These are phyloP conservation scores for Chaetomidium leptoderma DNA, from an alignment of 495 filamentous ascomycete genomes.

Conservation along the genomic window DNA sequence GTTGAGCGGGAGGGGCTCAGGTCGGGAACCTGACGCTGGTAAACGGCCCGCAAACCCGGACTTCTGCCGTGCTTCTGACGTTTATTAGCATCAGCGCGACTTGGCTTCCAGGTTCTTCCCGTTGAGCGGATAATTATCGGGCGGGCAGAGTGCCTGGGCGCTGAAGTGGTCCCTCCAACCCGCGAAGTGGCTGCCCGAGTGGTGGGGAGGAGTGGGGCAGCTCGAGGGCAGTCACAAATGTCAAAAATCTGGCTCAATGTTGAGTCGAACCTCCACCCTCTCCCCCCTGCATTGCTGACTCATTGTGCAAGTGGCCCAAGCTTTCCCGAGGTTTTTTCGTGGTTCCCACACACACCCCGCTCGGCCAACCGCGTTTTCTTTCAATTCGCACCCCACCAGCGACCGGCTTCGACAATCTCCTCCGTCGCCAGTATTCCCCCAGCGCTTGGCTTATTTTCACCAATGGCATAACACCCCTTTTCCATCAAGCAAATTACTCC, in stretches of 20 bases:
- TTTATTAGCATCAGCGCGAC: not conserved
- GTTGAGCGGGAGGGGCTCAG: not conserved
- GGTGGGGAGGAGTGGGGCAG: not conserved
- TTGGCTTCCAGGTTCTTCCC: not conserved
- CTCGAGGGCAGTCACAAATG: not conserved
- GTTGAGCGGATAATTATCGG: not conserved
- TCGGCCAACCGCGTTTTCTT: conserved; percentile 26
- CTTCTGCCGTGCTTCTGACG: not conserved
- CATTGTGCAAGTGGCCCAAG: conserved; percentile 14
- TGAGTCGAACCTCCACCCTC: conserved; percentile 21
- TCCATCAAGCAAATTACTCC: not conserved
- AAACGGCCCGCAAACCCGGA: not conserved
- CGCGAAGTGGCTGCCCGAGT: not conserved
- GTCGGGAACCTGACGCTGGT: not conserved
- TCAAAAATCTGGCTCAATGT: not conserved
- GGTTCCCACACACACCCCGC: conserved; percentile 27
- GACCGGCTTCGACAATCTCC: conserved; percentile 15
- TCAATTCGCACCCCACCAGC: conserved; percentile 16
- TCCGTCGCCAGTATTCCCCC: conserved; percentile 33
- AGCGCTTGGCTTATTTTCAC: conserved; percentile 18
- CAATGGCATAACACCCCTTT: conserved; percentile 33
- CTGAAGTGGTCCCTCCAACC: too few relatives aligned
- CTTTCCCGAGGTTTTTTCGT: conserved; percentile 14
- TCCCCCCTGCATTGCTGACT: conserved; percentile 17
- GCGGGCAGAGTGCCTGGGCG: not conserved